Conservation (phyloP, 1,139 yeast species). For the Diutina scorzettiae region DNA sequence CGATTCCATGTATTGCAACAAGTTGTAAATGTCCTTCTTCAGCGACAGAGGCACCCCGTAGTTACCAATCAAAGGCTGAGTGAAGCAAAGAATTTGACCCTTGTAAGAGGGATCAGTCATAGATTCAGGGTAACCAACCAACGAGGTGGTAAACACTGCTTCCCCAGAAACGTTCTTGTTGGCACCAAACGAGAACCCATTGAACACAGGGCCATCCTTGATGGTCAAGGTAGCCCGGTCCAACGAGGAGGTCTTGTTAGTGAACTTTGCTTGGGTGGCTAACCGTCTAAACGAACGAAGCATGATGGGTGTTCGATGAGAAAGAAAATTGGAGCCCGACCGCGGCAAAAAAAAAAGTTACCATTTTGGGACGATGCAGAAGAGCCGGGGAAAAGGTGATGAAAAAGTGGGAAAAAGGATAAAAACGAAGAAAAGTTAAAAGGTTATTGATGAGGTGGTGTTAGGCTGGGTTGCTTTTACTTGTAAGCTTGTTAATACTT, state of each 20-base stretch:
- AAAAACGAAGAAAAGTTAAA: no score
- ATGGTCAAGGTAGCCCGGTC: slow-evolving; percentile 87
- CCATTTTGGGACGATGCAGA: no score
- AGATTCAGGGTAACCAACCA: slow-evolving; percentile 96
- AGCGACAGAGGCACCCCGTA: slow-evolving; percentile 91
- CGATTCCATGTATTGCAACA: slow-evolving; percentile 83
- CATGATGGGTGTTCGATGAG: not conserved
- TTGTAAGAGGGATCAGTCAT: slow-evolving; percentile 97
- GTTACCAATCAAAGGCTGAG: slow-evolving; percentile 94
- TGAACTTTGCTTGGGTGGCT: slow-evolving; percentile 3
- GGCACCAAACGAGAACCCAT: slow-evolving; percentile 92
- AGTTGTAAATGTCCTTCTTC: slow-evolving; percentile 68
- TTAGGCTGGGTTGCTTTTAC: no score
- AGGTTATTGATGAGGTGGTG: no score
- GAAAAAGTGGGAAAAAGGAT: no score
- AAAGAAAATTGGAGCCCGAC: not conserved
- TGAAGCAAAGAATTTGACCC: slow-evolving; percentile 92
- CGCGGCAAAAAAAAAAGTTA: no score
- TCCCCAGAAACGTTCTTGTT: slow-evolving; percentile 87
- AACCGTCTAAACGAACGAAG: not conserved
- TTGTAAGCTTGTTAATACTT: no score
- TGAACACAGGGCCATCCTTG: slow-evolving; percentile 87
- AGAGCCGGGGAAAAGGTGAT: no score
- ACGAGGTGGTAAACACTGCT: slow-evolving; percentile 93
- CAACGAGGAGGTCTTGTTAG: slow-evolving; percentile 13